Base-by-base conservation (phyloP, 129 eudicot species). In the Smallanthus sonchifolius region DNA sequence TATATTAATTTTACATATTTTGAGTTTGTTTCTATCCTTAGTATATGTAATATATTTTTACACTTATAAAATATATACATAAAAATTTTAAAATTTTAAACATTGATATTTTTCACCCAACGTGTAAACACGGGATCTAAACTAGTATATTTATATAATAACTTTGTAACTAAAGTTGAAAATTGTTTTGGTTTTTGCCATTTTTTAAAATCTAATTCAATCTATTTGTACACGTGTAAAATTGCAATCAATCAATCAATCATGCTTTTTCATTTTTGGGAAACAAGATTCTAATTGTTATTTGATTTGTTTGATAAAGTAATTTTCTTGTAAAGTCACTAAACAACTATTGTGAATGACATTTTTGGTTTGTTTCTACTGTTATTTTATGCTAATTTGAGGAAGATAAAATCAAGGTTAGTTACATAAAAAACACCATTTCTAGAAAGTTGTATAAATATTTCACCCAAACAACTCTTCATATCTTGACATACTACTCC, bases 231-330 rank as follows among this genome's bases (percentile, higher is more conserved):
- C 67, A 48, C 19, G n/a, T 20, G 20, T 36, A 51, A 36, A 24
- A 5, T 45, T 74, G 8, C 35, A 45, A 45, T 45, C 51, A 45
- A 45, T 44, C 65, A 64, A 63, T 61, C 64, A 75, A 37, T 75
- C 5, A 61, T 62, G 61, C n/a, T 34, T n/a, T 38, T 73, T 39
- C 34, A 20, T 44, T 65, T 51, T 2, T 28, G 3, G 48, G 14
- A 74, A 20, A 52, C 45, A 52, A 75, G 44, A 65, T 65, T 75
- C 56, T 54, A 28, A 52, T 54, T 75, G 72, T 74, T 71, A 5
- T 74, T 63, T 37, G 71, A 2, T 74, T 74, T 14, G 66, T 55
- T 64, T 4, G 6, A 30, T 39, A 24, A 65, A 45, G 45, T 14
- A n/a, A 11, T 6, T 20, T 32, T 38, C 51, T 47, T 47, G 51